These are phyloP conservation scores for Mycena rebaudengoi DNA, from an alignment of 768 basidiomycete species.

Conservation along the genomic window DNA sequence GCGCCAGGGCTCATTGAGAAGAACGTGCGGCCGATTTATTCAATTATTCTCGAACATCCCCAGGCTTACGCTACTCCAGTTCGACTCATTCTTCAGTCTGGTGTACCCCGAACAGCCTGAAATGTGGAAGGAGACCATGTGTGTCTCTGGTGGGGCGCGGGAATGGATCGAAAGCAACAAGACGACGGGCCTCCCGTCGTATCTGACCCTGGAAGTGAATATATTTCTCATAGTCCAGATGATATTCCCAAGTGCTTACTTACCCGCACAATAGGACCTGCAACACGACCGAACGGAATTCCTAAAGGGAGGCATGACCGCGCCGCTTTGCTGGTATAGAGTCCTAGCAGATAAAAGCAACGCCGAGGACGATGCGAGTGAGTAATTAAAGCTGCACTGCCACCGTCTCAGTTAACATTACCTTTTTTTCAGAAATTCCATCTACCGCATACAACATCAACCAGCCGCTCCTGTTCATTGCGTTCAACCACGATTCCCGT, in stretches of 20 bases:
- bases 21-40: constrained; percentile 39
- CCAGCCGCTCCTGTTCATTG: constrained; percentile 16
- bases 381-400: constrained; percentile 3
- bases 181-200: constrained; percentile 36
- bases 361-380: constrained; percentile 45
- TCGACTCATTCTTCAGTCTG: constrained; percentile 49
- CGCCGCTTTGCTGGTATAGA: constrained; percentile 47
- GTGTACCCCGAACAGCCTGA: constrained; percentile 43
- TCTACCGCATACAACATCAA: neutral
- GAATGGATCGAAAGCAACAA: constrained; percentile 43
- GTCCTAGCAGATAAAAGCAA: constrained; percentile 34
- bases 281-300: constrained; percentile 29
- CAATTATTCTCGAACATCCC: neutral
- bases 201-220: constrained; percentile 40
- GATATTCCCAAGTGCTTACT: neutral
- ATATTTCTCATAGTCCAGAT: neutral
- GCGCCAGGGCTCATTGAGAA: constrained; percentile 44
- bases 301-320: constrained; percentile 37
- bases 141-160: constrained; percentile 44
- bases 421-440: neutral
- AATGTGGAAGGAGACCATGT: constrained; percentile 45
- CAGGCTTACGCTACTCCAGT: constrained; percentile 29
- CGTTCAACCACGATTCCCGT: constrained; percentile 8
- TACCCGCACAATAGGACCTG: constrained; percentile 35
- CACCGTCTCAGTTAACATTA: neutral